phyloP scores from a whole-genome alignment of 495 filamentous ascomycete species.

The Podospora didyma region DNA sequence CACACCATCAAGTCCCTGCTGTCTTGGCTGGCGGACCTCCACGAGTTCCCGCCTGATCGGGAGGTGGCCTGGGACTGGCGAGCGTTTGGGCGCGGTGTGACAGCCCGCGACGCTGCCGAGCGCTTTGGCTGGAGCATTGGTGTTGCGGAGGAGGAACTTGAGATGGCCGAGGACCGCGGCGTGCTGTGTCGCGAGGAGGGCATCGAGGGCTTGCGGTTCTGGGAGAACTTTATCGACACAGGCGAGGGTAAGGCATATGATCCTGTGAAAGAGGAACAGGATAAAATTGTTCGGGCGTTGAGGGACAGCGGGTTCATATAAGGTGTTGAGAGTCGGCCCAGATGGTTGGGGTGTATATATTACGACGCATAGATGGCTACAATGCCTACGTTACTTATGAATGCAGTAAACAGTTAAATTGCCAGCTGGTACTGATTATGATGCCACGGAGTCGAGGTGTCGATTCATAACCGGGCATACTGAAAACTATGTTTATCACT shows the following conservation, averaged over 20 bases:
- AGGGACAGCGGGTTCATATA: constrained; percentile 37
- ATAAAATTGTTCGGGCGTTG: constrained; percentile 28
- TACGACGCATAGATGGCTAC: background rate
- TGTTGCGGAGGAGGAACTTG: constrained; percentile 91
- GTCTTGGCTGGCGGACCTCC: constrained; percentile 72
- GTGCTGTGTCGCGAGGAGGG: constrained; percentile 78
- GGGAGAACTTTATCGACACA: constrained; percentile 63
- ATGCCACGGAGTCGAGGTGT: no score
- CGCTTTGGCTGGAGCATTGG: constrained; percentile 97
- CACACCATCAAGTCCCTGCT: constrained; percentile 76
- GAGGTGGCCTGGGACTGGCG: constrained; percentile 71
- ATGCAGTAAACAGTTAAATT: no score
- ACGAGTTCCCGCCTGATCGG: constrained; percentile 57
- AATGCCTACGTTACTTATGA: background rate
- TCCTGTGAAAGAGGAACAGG: constrained; percentile 16
- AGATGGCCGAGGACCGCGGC: constrained; percentile 92
- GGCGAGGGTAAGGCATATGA: constrained; percentile 31
- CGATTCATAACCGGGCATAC: no score
- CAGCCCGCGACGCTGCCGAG: constrained; percentile 84
- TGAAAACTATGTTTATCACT: no score
- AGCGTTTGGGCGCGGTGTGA: constrained; percentile 76
- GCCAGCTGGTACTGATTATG: no score
- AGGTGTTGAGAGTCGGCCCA: no score
- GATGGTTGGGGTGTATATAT: no score
- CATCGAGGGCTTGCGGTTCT: constrained; percentile 77